phyloP scores from a whole-genome alignment of 371 early-diverging fungal genomes.

The Capillidium heterosporum region DNA sequence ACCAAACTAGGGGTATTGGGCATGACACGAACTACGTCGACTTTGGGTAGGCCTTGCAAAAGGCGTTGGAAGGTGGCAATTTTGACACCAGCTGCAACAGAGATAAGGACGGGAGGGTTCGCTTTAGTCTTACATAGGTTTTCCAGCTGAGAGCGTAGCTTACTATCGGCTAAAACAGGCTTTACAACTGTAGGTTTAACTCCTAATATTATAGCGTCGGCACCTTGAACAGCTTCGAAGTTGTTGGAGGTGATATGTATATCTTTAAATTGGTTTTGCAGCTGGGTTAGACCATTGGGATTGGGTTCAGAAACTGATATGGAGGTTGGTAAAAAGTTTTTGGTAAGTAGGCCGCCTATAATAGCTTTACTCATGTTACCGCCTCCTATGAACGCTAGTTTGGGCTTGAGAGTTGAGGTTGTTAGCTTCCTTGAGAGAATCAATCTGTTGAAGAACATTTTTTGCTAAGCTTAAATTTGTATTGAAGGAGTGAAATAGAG shows the following conservation, averaged over 20 bases:
- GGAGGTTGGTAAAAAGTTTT: slow-evolving; percentile 41
- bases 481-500: no score
- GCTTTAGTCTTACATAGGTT: slow-evolving; percentile 25
- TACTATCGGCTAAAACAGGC: slow-evolving; percentile 32
- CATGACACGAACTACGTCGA: slow-evolving; percentile 70
- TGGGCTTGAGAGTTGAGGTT: no score
- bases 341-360: slow-evolving; percentile 62
- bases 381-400: slow-evolving; percentile 65
- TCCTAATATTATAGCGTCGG: slow-evolving; percentile 67
- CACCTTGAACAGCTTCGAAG: slow-evolving; percentile 23
- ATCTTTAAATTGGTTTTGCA: slow-evolving; percentile 36
- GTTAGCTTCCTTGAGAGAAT: no score
- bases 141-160: slow-evolving; percentile 18
- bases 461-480: no score
- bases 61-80: slow-evolving; percentile 51
- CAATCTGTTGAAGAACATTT: no score
- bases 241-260: slow-evolving; percentile 16
- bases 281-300: slow-evolving; percentile 36
- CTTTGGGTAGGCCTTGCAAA: slow-evolving; percentile 23
- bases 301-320: slow-evolving; percentile 71
- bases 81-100: slow-evolving; percentile 80
- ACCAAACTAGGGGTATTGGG: slow-evolving; percentile 87
- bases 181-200: slow-evolving; percentile 80
- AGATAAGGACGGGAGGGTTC: no score
- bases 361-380: slow-evolving; percentile 93